Base-by-base conservation (phyloP, 805 yeast species). In the Saturnispora gosingensis region DNA sequence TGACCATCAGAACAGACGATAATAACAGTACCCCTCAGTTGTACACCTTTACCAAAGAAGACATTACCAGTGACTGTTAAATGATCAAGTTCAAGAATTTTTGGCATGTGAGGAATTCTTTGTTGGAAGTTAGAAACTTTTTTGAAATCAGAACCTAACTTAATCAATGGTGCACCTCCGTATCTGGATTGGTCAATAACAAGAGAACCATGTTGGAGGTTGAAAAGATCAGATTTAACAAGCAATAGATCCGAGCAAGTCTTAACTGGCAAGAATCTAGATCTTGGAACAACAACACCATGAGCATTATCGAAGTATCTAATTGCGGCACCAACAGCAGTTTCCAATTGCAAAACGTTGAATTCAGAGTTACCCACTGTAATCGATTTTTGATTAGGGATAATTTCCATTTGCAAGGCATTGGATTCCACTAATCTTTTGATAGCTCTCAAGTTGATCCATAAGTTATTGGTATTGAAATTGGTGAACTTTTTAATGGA, bases 241-340 rank as follows among this genome's bases (percentile, higher is more conserved):
- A 93, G 78, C 61, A 93, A 74, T 70, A 93, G 74, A 69, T 93
- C 99, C 6, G 97, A 89, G 70, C 93, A 88, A 18, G 99, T 93
- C 77, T 93, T 93, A 62, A 93, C 99, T 15, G 99, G 99, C 73
- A 93, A 78, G 79, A 93, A 93, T 68, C 99, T 83, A 42, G 96
- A 80, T 75, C 99, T 88, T 71, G 99, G 98, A 38, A 93, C 99
- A 63, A 89, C 96, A 61, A 93, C 95, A 72, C 99, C 99, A 64
- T 88, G 96, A 30, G 97, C 97, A 61, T 88, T 86, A 59, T 83
- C 76, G 72, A 93, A 93, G 72, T 90, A 91, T 72, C 96, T 86
- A 67, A 93, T 93, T 46, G 98, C 98, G 39, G 99, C 98, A 76
- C 99, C 99, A 61, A 88, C 96, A 28, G 99, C 99, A 48, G 99